phyloP scores from a whole-genome alignment of 768 basidiomycete species.

The Mycena pura region DNA sequence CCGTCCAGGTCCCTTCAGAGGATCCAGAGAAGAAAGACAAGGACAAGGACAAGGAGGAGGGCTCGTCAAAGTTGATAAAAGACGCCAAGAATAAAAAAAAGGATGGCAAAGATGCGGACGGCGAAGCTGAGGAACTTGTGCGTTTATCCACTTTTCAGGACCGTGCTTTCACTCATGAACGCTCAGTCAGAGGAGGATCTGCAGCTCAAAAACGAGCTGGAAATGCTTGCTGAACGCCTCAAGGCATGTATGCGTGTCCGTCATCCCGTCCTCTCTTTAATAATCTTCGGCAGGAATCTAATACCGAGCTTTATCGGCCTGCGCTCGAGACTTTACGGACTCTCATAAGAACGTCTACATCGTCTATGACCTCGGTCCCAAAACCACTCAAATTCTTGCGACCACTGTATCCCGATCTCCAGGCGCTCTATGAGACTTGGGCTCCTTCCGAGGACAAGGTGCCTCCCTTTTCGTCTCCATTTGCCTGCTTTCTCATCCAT shows the following conservation, averaged over 20 bases:
- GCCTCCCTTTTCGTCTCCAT: slow-evolving; percentile 2
- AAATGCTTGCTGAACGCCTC: slow-evolving; percentile 94
- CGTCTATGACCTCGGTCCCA: slow-evolving; percentile 98
- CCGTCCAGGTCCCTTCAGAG: slow-evolving; percentile 70
- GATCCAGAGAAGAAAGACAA: slow-evolving; percentile 77
- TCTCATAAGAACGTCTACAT: slow-evolving; percentile 94
- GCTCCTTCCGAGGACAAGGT: slow-evolving; percentile 80
- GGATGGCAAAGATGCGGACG: slow-evolving; percentile 58
- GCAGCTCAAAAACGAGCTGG: slow-evolving; percentile 91
- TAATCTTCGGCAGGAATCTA: slow-evolving; percentile 71
- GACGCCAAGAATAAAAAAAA: slow-evolving; percentile 58
- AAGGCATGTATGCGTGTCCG: slow-evolving; percentile 60
- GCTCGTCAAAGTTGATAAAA: slow-evolving; percentile 61
- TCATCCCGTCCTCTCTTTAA: slow-evolving; percentile 24
- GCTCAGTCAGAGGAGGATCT: slow-evolving; percentile 92
- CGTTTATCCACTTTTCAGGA: slow-evolving; percentile 38
- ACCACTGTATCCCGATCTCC: slow-evolving; percentile 89
- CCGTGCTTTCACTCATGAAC: slow-evolving; percentile 8
- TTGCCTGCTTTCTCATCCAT: neutral
- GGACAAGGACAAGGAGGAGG: slow-evolving; percentile 59
- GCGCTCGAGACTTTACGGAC: slow-evolving; percentile 94
- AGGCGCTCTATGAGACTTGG: slow-evolving; percentile 85
- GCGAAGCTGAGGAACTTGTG: slow-evolving; percentile 83
- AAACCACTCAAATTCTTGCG: slow-evolving; percentile 98
- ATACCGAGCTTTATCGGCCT: slow-evolving; percentile 83